Conservation (phyloP, 2,329 filamentous ascomycete species). For the Ophiostoma ips region DNA sequence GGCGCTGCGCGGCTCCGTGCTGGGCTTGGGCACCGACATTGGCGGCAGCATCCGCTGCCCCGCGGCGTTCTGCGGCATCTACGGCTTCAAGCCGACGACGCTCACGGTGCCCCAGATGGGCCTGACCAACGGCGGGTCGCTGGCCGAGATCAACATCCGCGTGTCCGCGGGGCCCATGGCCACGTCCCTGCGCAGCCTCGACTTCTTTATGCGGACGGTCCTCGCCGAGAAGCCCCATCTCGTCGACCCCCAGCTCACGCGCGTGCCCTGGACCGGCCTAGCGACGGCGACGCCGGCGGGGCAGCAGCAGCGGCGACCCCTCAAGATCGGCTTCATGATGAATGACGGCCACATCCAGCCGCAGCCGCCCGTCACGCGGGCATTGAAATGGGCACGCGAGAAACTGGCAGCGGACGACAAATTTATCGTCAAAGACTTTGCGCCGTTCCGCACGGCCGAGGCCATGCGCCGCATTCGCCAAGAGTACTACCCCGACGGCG, state of each 20-base stretch:
- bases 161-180: constrained; percentile 4
- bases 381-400: constrained; percentile 35
- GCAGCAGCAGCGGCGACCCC: neutral
- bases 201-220: constrained; percentile 32
- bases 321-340: constrained; percentile 5
- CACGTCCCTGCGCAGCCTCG: constrained; percentile 36
- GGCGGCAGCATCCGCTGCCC: constrained; percentile 17
- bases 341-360: constrained; percentile 28
- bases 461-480: neutral
- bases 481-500: neutral
- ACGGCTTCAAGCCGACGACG: constrained; percentile 17
- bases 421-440: constrained; percentile 6
- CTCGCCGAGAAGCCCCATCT: constrained; percentile 33
- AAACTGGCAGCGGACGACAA: constrained; percentile 34
- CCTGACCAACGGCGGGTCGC: constrained; percentile 22
- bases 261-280: constrained; percentile 39
- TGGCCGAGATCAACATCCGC: constrained; percentile 11
- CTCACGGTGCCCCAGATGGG: constrained; percentile 3
- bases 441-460: neutral
- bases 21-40: constrained; percentile 25
- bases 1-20: constrained; percentile 20
- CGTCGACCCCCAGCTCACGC: constrained; percentile 54
- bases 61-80: constrained; percentile 20
- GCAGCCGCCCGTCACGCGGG: constrained; percentile 45
- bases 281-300: neutral